phyloP scores from a whole-genome alignment of 306 rosid genomes.

The Herpetospermum pedunculosum region DNA sequence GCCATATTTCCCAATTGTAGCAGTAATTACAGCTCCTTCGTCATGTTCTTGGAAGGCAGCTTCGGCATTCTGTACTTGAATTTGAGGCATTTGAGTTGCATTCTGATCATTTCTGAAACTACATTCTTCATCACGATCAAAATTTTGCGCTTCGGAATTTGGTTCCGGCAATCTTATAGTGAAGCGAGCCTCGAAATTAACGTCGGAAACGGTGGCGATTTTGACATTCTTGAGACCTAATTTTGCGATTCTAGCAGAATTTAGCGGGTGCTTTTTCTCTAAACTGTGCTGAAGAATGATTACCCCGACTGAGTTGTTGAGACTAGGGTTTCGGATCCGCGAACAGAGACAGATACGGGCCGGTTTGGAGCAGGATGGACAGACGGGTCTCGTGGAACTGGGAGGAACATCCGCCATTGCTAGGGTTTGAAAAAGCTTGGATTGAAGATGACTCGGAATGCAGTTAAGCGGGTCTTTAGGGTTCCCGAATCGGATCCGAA shows the following conservation, averaged over 20 bases:
- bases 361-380: conserved; percentile 74
- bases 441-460: neutral
- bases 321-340: conserved; percentile 31
- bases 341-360: conserved; percentile 59
- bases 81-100: neutral
- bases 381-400: conserved; percentile 46
- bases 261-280: conserved; percentile 73
- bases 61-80: neutral
- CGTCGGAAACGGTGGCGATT: conserved; percentile 57
- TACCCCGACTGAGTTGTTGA: conserved; percentile 51
- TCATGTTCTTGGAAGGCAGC: neutral
- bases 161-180: conserved; percentile 24
- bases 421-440: conserved; percentile 10
- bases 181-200: conserved; percentile 39
- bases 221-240: conserved; percentile 58
- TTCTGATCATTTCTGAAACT: neutral
- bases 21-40: conserved; percentile 21
- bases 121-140: neutral
- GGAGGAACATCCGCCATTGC: conserved; percentile 29
- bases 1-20: conserved; percentile 53
- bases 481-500: neutral
- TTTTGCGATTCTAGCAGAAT: conserved; percentile 68
- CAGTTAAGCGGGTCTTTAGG: neutral
- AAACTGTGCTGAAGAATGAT: conserved; percentile 65
- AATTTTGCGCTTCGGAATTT: neutral